A percentile compares a stretch with the other conserved stretches of the same genome.
Evolutionary conservation across 495 filamentous ascomycete species (phyloP).

Genomic region (Cercophora newfieldiana): DNA sequence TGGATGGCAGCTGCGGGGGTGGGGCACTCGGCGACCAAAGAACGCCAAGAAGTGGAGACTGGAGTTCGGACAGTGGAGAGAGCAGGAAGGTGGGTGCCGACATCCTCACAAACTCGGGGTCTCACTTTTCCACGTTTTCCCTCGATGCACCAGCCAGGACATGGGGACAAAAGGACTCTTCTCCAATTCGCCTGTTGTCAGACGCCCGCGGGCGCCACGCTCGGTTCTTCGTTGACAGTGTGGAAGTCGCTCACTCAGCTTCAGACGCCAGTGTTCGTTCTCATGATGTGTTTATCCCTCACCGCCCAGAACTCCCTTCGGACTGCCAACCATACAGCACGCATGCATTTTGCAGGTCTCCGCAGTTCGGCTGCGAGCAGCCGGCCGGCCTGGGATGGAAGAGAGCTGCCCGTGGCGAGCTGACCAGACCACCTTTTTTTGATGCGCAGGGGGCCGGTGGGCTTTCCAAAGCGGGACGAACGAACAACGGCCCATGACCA

Average conservation of each 20-base stretch:
- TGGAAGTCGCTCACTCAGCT: background rate
- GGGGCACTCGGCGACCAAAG: background rate
- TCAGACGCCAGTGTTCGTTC: background rate
- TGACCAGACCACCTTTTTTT: background rate
- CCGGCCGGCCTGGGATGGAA: background rate
- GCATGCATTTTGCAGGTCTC: background rate
- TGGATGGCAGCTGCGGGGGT: background rate
- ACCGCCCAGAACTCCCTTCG: background rate
- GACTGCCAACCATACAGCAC: background rate
- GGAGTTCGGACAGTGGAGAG: no score
- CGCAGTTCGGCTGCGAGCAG: background rate
- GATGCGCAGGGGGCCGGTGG: background rate
- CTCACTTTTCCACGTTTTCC: background rate
- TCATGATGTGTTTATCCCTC: background rate
- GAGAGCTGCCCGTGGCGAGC: background rate
- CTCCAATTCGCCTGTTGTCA: background rate
- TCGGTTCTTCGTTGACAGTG: background rate
- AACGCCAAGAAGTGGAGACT: no score
- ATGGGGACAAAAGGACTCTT: background rate
- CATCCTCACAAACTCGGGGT: no score
- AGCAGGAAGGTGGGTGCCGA: no score
- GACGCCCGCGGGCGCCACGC: background rate
- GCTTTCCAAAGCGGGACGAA: background rate
- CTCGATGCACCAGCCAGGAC: no score
- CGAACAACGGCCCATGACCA: background rate